phyloP scores from a whole-genome alignment of 345 rosid genomes.

The Salix viminalis region DNA sequence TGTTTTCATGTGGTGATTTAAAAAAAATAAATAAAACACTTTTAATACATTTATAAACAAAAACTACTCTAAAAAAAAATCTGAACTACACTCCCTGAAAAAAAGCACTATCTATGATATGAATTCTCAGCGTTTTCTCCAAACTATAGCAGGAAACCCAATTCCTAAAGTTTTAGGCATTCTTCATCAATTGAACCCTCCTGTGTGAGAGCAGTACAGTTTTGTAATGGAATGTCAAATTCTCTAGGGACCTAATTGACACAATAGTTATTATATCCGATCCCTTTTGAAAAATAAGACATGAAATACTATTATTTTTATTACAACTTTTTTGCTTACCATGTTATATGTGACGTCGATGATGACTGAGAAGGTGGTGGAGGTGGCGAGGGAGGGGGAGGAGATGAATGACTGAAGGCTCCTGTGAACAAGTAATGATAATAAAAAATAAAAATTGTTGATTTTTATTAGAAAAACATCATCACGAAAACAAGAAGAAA shows the following conservation, averaged over 20 bases:
- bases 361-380: constrained; percentile 13
- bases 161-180: neutral
- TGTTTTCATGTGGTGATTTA: too few relatives aligned
- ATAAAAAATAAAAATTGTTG: neutral
- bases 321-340: constrained; percentile 17
- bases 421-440: constrained; percentile 21
- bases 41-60: too few relatives aligned
- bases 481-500: neutral
- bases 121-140: neutral
- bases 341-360: constrained; percentile 10
- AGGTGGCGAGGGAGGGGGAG: constrained; percentile 1
- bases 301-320: too few relatives aligned
- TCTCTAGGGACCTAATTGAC: neutral
- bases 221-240: neutral
- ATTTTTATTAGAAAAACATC: neutral
- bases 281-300: too few relatives aligned
- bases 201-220: neutral
- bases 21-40: too few relatives aligned
- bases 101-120: neutral
- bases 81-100: too few relatives aligned
- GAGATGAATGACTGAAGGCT: constrained; percentile 13
- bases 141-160: neutral
- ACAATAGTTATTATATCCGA: too few relatives aligned
- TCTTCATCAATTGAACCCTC: neutral
- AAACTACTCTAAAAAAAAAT: too few relatives aligned